Base-by-base conservation (phyloP, 2,329 filamentous ascomycete genomes). In the Neurospora sp. region DNA sequence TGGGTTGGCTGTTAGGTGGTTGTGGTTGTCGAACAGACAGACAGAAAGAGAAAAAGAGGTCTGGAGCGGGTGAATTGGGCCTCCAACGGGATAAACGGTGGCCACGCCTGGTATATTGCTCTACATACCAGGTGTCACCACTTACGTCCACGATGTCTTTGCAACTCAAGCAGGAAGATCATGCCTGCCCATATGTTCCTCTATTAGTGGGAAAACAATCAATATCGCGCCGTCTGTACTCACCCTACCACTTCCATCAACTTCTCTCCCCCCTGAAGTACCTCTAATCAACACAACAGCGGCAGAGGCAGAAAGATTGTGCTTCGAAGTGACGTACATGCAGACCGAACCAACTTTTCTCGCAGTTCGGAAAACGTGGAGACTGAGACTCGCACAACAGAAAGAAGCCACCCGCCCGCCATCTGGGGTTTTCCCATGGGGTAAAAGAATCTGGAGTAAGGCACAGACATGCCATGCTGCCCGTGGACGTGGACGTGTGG, bases 351-450 rank as follows among this genome's bases (percentile, higher is more conserved):
- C 46, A 28, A 28, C 23, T 15, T 28, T 8, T 1, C 2, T 28
- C 23, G 28, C 23, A 57, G 46, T 57, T 57, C 12, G 23, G 23
- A 57, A 57, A 28, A 57, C 23, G 23, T 28, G 46, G 19, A 28
- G 10, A 57, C 15, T 57, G 46, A 57, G 3, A 6, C 46, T 57
- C 19, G 19, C 19, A 8, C 23, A 57, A 57, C 19, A 8, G 6
- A 57, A 57, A 8, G 19, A 2, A 57, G 5, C 2, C 19, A 28
- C 5, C 46, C 28, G 28, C 28, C 28, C 28, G 28, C 28, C 28
- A 57, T 68, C 33, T 68, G 33, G 46, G 46, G 19, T 39, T 69
- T 66, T 70, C 66, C 37, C 68, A 62, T 68, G 68, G 62, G 66
- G 71, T 46, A 65, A 46, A 67, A 33, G 43, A 41, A 65, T 66